Conservation (phyloP, 306 rosid genomes). For the Rosa multiflora region DNA sequence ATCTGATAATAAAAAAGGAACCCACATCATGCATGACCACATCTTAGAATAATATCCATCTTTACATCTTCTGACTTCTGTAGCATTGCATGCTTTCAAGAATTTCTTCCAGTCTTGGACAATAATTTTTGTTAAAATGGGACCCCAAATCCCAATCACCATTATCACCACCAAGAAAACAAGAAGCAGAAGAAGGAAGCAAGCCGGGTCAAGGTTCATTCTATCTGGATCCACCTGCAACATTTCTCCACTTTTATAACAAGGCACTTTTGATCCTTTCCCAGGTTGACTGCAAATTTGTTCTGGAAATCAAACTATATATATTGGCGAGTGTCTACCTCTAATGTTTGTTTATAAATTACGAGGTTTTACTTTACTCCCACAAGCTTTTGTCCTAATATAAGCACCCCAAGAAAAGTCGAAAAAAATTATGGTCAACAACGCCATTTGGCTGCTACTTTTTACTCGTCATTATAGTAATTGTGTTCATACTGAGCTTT, state of each 20-base stretch:
- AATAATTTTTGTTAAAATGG: not conserved
- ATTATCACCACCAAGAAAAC: not conserved
- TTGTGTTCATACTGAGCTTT: not conserved
- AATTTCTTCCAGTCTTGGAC: not conserved
- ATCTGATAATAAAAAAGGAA: not conserved
- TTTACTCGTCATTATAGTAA: not conserved
- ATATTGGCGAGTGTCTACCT: not conserved
- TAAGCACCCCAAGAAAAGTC: too few species aligned
- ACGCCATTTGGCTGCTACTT: not conserved
- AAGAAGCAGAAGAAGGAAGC: not conserved
- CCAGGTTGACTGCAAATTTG: not conserved
- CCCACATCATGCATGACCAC: not conserved
- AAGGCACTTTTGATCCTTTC: not conserved
- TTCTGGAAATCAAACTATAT: not conserved
- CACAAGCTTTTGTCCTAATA: too few species aligned
- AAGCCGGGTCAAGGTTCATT: not conserved
- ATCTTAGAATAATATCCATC: not conserved
- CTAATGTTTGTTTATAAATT: not conserved
- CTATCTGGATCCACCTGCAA: not conserved
- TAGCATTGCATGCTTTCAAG: not conserved
- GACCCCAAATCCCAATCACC: not conserved
- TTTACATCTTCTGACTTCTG: not conserved
- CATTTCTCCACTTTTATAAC: not conserved
- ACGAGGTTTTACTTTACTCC: too few species aligned
- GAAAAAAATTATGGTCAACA: not conserved